Evolutionary conservation across 108 stramenopile species (phyloP).

Genomic region (Schizochytrium sp.): DNA sequence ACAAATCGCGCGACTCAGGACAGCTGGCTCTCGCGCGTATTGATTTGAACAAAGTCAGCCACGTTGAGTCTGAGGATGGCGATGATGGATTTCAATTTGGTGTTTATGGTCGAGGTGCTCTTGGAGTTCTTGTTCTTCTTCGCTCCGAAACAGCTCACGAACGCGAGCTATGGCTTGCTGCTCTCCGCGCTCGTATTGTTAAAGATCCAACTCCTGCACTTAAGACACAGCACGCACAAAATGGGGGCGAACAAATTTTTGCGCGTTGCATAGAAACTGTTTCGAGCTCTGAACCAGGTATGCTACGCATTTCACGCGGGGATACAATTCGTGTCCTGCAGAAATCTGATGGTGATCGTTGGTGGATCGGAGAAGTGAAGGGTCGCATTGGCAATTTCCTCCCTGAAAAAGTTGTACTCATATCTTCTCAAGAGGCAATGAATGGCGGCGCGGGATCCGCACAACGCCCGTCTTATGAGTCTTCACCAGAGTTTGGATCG

Average conservation of each 20-base stretch:
- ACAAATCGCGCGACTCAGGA: neutral
- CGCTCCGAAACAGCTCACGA: conserved; percentile 4
- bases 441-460: neutral
- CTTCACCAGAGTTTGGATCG: too few relatives aligned
- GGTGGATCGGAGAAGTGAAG: conserved; percentile 49
- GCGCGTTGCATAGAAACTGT: neutral
- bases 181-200: neutral
- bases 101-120: conserved; percentile 5
- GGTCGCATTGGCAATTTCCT: conserved; percentile 38
- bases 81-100: conserved; percentile 31
- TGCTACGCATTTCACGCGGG: neutral
- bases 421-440: neutral
- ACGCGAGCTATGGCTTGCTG: conserved; percentile 28
- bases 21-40: conserved; percentile 28
- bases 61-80: conserved; percentile 36
- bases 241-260: neutral
- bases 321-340: conserved; percentile 31
- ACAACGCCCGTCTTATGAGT: too few relatives aligned
- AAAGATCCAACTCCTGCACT: neutral
- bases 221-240: too few relatives aligned
- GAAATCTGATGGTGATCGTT: neutral
- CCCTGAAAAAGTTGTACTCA: neutral
- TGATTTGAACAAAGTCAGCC: conserved; percentile 6
- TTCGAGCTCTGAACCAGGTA: conserved; percentile 32
- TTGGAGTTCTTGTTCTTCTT: conserved; percentile 18